These are phyloP conservation scores for Trichothecium roseum DNA, from an alignment of 2,329 filamentous ascomycete species.

Conservation along the genomic window DNA sequence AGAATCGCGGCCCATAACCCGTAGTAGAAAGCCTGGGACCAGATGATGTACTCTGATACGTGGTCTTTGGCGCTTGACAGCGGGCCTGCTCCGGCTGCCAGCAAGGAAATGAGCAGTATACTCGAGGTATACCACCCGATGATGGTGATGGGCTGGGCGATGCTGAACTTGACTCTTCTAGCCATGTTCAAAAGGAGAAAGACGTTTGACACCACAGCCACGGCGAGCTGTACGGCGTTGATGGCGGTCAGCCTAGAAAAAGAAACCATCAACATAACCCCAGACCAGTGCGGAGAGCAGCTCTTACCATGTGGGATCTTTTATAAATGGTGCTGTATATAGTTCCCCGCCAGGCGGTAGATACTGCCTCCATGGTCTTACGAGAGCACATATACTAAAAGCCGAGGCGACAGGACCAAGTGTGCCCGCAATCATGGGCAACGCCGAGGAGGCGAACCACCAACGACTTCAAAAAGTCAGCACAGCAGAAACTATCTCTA, in stretches of 20 bases:
- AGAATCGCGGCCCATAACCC: slow-evolving; percentile 69
- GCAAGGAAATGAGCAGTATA: slow-evolving; percentile 56
- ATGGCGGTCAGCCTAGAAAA: slow-evolving; percentile 52
- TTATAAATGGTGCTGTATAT: slow-evolving; percentile 39
- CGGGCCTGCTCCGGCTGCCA: slow-evolving; percentile 53
- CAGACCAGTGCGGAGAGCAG: not conserved
- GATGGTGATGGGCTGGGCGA: slow-evolving; percentile 78
- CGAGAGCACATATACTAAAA: slow-evolving; percentile 79
- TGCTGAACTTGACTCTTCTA: slow-evolving; percentile 63
- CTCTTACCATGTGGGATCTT: slow-evolving; percentile 60
- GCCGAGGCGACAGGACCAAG: slow-evolving; percentile 80
- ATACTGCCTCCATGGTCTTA: slow-evolving; percentile 63
- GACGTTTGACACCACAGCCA: slow-evolving; percentile 69
- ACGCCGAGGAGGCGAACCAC: slow-evolving; percentile 55
- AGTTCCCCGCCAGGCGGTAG: slow-evolving; percentile 34
- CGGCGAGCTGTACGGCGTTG: slow-evolving; percentile 67
- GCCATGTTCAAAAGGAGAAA: slow-evolving; percentile 86
- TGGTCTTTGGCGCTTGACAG: slow-evolving; percentile 1
- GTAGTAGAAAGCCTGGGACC: slow-evolving; percentile 81
- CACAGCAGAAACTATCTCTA: not conserved
- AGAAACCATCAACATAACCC: not conserved
- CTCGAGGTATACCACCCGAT: slow-evolving; percentile 63
- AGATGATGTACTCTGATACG: slow-evolving; percentile 42
- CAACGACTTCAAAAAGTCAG: slow-evolving; percentile 34
- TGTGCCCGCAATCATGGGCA: slow-evolving; percentile 74